Conservation (phyloP, 202 grass and related monocot genomes). For the Eragrostis tef region DNA sequence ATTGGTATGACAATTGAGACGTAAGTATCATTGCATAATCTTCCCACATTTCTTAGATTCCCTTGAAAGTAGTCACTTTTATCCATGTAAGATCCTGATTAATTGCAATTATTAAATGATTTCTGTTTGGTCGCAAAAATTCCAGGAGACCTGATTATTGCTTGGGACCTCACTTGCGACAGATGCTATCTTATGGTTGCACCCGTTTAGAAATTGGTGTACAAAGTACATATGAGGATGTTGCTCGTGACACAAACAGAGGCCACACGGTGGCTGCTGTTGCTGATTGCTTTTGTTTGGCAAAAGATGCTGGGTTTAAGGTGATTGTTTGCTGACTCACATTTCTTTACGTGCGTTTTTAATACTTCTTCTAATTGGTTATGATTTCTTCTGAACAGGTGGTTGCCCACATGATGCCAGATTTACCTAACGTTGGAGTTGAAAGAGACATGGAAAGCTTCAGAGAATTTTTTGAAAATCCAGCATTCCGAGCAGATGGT, state of each 20-base stretch:
- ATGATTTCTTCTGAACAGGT: slow-evolving; percentile 58
- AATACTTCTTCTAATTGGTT: slow-evolving; percentile 17
- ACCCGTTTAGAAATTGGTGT: slow-evolving; percentile 98
- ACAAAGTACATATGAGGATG: slow-evolving; percentile 98
- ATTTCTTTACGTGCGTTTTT: slow-evolving; percentile 2
- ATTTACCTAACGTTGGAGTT: slow-evolving; percentile 95
- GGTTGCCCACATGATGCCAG: slow-evolving; percentile 98
- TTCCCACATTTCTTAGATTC: slow-evolving; percentile 11
- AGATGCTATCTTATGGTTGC: slow-evolving; percentile 95
- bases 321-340: slow-evolving; percentile 41
- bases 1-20: slow-evolving; percentile 99
- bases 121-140: background rate
- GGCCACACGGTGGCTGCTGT: slow-evolving; percentile 96
- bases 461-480: slow-evolving; percentile 93
- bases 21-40: slow-evolving; percentile 52
- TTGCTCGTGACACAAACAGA: slow-evolving; percentile 91
- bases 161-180: slow-evolving; percentile 82
- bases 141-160: slow-evolving; percentile 99
- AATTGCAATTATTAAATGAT: no score
- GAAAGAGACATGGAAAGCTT: slow-evolving; percentile 98
- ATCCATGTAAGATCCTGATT: background rate
- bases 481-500: slow-evolving; percentile 86
- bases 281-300: slow-evolving; percentile 97
- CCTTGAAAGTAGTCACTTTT: slow-evolving; percentile 12
- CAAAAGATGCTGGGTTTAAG: slow-evolving; percentile 99